These are phyloP conservation scores for Tuber calosporum DNA, from an alignment of 495 filamentous ascomycete genomes.

Conservation along the genomic window DNA sequence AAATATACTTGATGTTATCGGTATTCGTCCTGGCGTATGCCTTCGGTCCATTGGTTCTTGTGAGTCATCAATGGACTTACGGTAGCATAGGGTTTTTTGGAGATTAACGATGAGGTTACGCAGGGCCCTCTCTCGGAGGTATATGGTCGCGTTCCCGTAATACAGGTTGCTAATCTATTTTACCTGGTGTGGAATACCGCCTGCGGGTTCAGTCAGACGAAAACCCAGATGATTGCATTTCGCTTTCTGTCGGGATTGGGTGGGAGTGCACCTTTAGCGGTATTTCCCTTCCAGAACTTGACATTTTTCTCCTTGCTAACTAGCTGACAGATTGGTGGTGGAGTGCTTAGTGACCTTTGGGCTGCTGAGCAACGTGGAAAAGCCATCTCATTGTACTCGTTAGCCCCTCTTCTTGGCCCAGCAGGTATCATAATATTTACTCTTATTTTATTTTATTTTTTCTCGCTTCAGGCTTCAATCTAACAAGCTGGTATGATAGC, in stretches of 20 bases:
- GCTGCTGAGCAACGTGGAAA: conserved; percentile 57
- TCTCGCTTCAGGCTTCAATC: background rate
- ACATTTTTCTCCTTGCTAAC: background rate
- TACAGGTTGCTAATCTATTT: conserved; percentile 49
- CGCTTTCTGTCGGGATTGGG: conserved; percentile 54
- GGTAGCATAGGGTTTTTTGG: background rate
- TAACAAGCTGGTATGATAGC: conserved; percentile 31
- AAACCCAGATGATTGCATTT: conserved; percentile 51
- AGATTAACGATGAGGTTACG: background rate
- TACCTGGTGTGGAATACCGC: conserved; percentile 53
- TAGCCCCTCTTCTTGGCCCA: conserved; percentile 61
- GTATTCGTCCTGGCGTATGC: conserved; percentile 68
- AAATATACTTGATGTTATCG: conserved; percentile 55
- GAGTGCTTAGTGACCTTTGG: conserved; percentile 59
- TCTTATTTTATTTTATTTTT: too few species aligned
- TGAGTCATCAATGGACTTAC: background rate
- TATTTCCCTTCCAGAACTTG: background rate
- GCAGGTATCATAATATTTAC: conserved; percentile 36
- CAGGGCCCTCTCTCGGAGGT: conserved; percentile 55
- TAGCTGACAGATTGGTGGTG: conserved; percentile 48
- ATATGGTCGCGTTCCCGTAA: conserved; percentile 53
- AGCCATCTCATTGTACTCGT: conserved; percentile 57
- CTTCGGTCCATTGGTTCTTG: conserved; percentile 51
- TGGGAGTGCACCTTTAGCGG: conserved; percentile 50
- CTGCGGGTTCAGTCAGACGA: conserved; percentile 51